These are phyloP conservation scores for Cercospora sesami DNA, from an alignment of 2,329 filamentous ascomycete genomes.

Conservation along the genomic window DNA sequence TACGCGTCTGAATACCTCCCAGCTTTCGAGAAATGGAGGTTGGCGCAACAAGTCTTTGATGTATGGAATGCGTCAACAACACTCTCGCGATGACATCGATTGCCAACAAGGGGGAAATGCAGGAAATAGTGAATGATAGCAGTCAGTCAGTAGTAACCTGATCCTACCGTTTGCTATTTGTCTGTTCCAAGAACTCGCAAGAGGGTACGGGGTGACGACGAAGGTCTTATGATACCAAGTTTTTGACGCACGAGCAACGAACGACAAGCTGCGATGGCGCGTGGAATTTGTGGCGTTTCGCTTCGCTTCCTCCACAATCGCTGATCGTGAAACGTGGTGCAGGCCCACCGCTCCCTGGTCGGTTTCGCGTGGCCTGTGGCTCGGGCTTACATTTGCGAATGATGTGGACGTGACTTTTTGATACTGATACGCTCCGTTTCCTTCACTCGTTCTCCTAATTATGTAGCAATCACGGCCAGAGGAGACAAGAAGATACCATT, in stretches of 20 bases:
- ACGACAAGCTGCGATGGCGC: not conserved
- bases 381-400: not conserved
- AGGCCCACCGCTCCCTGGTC: not conserved
- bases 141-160: not conserved
- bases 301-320: not conserved
- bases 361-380: not conserved
- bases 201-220: not conserved
- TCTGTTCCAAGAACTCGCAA: not conserved
- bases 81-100: not conserved
- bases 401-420: not conserved
- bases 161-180: not conserved
- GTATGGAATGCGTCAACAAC: slow-evolving; percentile 5
- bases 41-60: not conserved
- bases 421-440: not conserved
- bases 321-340: not conserved
- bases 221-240: slow-evolving; percentile 5
- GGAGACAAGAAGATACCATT: not conserved
- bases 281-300: slow-evolving; percentile 3
- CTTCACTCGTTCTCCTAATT: not conserved
- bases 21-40: not conserved
- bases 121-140: not conserved
- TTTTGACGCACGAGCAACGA: not conserved
- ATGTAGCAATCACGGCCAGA: not conserved
- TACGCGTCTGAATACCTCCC: not conserved
- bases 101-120: not conserved